These are phyloP conservation scores for Lathyrus sativus DNA, from an alignment of 306 rosid species.

Conservation along the genomic window DNA sequence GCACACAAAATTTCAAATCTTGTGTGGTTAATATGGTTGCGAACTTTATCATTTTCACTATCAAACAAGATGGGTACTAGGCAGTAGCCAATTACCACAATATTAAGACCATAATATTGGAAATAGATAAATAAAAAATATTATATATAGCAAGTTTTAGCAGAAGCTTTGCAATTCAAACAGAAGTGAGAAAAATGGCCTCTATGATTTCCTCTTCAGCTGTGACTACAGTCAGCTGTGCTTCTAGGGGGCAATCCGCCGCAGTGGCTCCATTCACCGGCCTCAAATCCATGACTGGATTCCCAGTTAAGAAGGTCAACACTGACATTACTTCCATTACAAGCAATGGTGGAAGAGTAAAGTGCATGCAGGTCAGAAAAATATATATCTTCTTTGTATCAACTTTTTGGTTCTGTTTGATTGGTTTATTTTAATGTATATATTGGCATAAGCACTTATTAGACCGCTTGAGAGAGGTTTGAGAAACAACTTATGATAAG, in stretches of 20 bases:
- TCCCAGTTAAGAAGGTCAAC: conserved; percentile 60
- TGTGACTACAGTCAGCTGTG: conserved; percentile 48
- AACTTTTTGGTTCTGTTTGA: background rate
- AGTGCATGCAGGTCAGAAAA: conserved; percentile 59
- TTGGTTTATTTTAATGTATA: background rate
- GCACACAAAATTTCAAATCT: conserved; percentile 14
- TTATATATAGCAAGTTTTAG: conserved; percentile 41
- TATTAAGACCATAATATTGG: conserved; percentile 2
- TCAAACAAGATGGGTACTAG: background rate
- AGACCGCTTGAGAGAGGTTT: background rate
- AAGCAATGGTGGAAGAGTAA: conserved; percentile 74
- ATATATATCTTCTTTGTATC: background rate
- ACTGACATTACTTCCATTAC: conserved; percentile 63
- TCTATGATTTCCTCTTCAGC: conserved; percentile 57
- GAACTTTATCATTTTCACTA: conserved; percentile 21
- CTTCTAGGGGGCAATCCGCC: conserved; percentile 53
- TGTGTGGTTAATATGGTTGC: conserved; percentile 44
- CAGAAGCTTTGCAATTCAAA: conserved; percentile 11
- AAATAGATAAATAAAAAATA: background rate
- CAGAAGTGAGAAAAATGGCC: conserved; percentile 47
- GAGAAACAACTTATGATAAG: background rate
- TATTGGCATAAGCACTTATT: background rate
- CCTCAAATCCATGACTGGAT: conserved; percentile 58
- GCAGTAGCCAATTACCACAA: background rate
- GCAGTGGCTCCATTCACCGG: conserved; percentile 72